These are phyloP conservation scores for Telfairia occidentalis DNA, from an alignment of 331 rosid genomes.

Conservation along the genomic window DNA sequence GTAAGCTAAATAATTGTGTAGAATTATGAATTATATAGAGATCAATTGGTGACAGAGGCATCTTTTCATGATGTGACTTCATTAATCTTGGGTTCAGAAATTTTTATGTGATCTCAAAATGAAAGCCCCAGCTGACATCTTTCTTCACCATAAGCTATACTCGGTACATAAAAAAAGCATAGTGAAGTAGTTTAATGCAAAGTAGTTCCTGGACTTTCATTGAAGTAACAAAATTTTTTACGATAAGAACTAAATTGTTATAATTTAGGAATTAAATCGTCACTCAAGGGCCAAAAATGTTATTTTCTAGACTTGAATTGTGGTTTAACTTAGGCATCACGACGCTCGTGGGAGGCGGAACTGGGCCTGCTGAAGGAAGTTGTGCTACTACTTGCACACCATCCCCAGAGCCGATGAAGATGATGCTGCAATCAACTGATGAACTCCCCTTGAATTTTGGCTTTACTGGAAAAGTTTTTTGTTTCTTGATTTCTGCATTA, in stretches of 20 bases:
- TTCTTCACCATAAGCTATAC: not conserved
- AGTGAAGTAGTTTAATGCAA: too few relatives aligned
- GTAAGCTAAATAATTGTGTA: conserved; percentile 29
- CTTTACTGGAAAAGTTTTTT: conserved; percentile 66
- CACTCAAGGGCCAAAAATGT: too few relatives aligned
- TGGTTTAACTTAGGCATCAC: conserved; percentile 71
- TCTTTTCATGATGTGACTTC: not conserved
- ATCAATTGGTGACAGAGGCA: not conserved
- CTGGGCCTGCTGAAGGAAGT: conserved; percentile 90
- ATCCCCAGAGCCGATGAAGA: conserved; percentile 51
- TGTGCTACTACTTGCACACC: conserved; percentile 96
- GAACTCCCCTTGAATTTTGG: conserved; percentile 81
- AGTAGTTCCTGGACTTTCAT: too few relatives aligned
- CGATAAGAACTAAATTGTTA: too few relatives aligned
- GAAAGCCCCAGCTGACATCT: too few relatives aligned
- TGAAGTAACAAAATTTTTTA: too few relatives aligned
- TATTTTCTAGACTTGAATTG: too few relatives aligned
- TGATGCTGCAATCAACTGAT: conserved; percentile 88
- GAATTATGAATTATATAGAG: not conserved
- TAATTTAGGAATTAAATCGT: too few relatives aligned
- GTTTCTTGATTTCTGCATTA: not conserved
- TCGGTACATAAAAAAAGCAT: too few relatives aligned
- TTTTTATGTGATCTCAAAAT: not conserved
- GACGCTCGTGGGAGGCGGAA: conserved; percentile 90
- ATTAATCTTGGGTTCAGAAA: not conserved